Base-by-base conservation (phyloP, 2,329 filamentous ascomycete species). In the Cytospora piceicola region DNA sequence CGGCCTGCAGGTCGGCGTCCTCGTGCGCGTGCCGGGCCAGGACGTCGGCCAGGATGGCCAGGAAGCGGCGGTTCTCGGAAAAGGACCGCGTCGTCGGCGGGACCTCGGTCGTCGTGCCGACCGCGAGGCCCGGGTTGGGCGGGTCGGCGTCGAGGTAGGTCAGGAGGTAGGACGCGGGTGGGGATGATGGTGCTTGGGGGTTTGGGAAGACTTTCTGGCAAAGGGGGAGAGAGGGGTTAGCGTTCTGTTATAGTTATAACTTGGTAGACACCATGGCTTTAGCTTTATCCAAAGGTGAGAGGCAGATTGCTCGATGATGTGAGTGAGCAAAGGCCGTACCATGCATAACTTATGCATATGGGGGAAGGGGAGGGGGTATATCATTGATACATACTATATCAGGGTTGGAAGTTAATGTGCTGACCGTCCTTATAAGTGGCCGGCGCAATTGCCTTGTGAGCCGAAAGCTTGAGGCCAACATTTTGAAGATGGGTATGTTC, bases 71-170 rank as follows among this genome's bases (percentile, higher is more conserved):
- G 73, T 90, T 91, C 71, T 85, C 83, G 27, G 74, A 77, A 72
- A 91, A 88, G 27, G 85, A 83, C 49, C 79, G 76, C 4, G 88
- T 86, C 0, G 85, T 88, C 0, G 88, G 88, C 1, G 87, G 87
- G n/a, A 89, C 68, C 20, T 77, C 71, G 7, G 83, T 84, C 0
- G 86, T 84, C 2, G 81, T 85, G 58, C 88, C 88, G 67, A 91
- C 84, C 17, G 87, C 81, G 24, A 90, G 77, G 32, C 75, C 73
- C 7, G 78, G 73, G 4, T 78, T 83, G 0, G 88, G 87, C 2
- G 64, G 64, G 17, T 80, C 75, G 49, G 82, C 84, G 46, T 85
- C 80, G 65, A 90, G 85, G 69, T 86, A 85, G 52, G 85, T 85
- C 34, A 91, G 81, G 36, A 88, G 77, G 72, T 88, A 81, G 1